Conservation (phyloP, 2,329 filamentous ascomycete species). For the Cyphellophora europaea region DNA sequence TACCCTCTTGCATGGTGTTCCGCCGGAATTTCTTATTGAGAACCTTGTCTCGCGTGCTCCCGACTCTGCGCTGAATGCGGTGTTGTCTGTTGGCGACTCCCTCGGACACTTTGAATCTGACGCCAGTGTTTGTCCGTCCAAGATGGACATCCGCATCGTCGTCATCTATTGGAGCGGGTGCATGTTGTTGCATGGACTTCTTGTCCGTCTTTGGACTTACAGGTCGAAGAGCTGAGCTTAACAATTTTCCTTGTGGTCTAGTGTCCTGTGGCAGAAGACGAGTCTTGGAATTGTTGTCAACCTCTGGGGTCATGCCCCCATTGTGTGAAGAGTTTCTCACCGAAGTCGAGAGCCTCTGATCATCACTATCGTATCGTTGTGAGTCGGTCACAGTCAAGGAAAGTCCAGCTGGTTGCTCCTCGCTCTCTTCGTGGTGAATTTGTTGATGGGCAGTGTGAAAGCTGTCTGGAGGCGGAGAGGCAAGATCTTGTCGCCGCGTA, state of each 20-base stretch:
- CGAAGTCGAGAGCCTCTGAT: not conserved
- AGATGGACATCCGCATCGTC: constrained; percentile 4
- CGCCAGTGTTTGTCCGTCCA: constrained; percentile 15
- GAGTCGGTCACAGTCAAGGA: not conserved
- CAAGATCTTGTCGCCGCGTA: too few species aligned
- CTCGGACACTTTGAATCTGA: constrained; percentile 35
- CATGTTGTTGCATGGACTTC: constrained; percentile 11
- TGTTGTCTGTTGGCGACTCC: constrained; percentile 31
- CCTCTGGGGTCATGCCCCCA: not conserved
- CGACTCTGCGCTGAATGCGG: constrained; percentile 28
- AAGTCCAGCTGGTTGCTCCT: not conserved
- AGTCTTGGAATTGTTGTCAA: constrained; percentile 14
- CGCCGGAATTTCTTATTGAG: constrained; percentile 25
- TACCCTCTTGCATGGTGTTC: constrained; percentile 42
- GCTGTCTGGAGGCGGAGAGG: not conserved
- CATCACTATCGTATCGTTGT: not conserved
- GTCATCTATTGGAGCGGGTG: constrained; percentile 13
- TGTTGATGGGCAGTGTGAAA: constrained; percentile 2
- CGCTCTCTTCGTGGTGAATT: not conserved
- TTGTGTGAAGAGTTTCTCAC: not conserved
- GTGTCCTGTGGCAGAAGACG: constrained; percentile 6
- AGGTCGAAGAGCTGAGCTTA: not conserved
- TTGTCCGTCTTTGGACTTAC: not conserved
- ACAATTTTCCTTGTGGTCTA: not conserved
- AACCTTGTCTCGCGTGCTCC: constrained; percentile 26